Conservation (phyloP, 2,329 filamentous ascomycete species). For the Aspergillus novoparasiticus region DNA sequence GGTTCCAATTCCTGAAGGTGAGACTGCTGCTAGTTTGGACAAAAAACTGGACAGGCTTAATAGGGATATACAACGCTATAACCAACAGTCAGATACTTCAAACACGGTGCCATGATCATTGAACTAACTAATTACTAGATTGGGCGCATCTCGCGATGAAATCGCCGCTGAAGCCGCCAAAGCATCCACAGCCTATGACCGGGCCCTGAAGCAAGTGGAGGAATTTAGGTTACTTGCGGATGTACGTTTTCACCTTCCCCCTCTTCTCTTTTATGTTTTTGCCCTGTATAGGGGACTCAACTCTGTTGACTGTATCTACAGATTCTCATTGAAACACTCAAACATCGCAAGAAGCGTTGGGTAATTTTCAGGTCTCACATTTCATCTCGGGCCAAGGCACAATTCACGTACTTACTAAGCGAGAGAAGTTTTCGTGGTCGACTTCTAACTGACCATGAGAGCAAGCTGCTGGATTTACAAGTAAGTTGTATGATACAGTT, state of each 20-base stretch:
- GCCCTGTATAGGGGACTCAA: slow-evolving; percentile 20
- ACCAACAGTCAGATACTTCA: slow-evolving; percentile 46
- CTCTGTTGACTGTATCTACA: slow-evolving; percentile 28
- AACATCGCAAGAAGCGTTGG: slow-evolving; percentile 74
- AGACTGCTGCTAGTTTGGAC: slow-evolving; percentile 59
- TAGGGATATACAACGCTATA: slow-evolving; percentile 61
- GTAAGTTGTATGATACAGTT: slow-evolving; percentile 45
- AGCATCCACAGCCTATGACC: slow-evolving; percentile 39
- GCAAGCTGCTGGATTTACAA: slow-evolving; percentile 74
- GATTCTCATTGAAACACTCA: slow-evolving; percentile 62
- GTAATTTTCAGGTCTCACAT: slow-evolving; percentile 80
- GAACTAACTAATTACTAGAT: slow-evolving; percentile 38
- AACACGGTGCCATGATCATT: neutral
- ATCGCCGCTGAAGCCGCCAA: slow-evolving; percentile 55
- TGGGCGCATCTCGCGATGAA: slow-evolving; percentile 67
- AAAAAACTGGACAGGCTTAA: slow-evolving; percentile 55
- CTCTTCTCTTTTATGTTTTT: slow-evolving; percentile 18
- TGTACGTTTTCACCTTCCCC: slow-evolving; percentile 31
- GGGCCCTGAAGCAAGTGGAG: slow-evolving; percentile 40
- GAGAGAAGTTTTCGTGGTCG: slow-evolving; percentile 87
- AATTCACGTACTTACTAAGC: slow-evolving; percentile 84
- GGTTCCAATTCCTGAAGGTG: slow-evolving; percentile 64
- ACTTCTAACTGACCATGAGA: slow-evolving; percentile 74
- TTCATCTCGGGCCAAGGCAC: slow-evolving; percentile 79
- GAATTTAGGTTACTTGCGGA: slow-evolving; percentile 41